Evolutionary conservation across 2,329 filamentous ascomycete species (phyloP).

Genomic region (Pseudogymnoascus sp.): DNA sequence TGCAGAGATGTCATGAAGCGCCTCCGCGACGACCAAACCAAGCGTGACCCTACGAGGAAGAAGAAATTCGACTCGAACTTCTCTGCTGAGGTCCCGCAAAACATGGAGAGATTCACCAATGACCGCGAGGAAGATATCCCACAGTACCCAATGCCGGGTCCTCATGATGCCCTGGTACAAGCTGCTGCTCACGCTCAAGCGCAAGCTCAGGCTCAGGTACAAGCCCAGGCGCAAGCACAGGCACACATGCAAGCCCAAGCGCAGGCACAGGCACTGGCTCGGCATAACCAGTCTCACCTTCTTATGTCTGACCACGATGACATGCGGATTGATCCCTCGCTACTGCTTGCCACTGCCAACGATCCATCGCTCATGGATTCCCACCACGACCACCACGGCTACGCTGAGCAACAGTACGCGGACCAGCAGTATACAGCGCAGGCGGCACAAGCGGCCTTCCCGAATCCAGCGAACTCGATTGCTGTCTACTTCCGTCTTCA

Average conservation of each 20-base stretch:
- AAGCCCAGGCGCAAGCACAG: constrained; percentile 11
- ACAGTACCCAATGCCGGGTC: constrained; percentile 1
- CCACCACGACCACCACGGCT: constrained; percentile 26
- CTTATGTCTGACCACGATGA: constrained; percentile 35
- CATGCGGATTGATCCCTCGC: constrained; percentile 54
- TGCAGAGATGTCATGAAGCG: constrained; percentile 73
- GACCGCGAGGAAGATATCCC: constrained; percentile 1
- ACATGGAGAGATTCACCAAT: neutral
- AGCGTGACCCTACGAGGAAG: constrained; percentile 41
- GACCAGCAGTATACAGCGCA: constrained; percentile 29
- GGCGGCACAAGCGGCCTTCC: constrained; percentile 33
- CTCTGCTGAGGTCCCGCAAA: constrained; percentile 19
- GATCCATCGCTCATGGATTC: constrained; percentile 28
- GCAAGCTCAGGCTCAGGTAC: constrained; percentile 16
- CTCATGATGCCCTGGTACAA: constrained; percentile 21
- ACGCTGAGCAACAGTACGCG: constrained; percentile 19
- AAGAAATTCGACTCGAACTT: constrained; percentile 31
- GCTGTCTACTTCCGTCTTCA: constrained; percentile 64
- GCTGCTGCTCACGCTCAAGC: constrained; percentile 24
- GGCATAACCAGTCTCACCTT: constrained; percentile 12
- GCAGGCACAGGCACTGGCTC: constrained; percentile 14
- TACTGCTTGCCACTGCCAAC: constrained; percentile 44
- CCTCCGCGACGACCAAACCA: constrained; percentile 56
- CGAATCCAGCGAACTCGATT: constrained; percentile 31
- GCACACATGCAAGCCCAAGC: constrained; percentile 11